Evolutionary conservation across 108 stramenopile species (phyloP).

Genomic region (Licmophora abbreviata): DNA sequence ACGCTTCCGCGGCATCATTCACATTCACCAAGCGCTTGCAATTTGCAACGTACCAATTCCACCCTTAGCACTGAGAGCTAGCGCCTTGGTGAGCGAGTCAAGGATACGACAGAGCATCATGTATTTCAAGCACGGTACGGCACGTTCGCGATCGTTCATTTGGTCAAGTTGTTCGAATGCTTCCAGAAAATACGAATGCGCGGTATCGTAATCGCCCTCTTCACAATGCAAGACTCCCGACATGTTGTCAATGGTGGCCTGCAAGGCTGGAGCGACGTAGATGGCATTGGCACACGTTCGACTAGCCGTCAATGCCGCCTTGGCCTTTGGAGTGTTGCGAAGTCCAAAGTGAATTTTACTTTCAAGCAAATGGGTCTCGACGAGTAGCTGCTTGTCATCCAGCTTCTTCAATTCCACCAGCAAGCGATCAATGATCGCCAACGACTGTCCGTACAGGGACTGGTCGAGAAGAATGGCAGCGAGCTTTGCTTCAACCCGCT

Average conservation of each 20-base stretch:
- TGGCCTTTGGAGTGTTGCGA: slow-evolving; percentile 94
- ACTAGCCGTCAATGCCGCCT: slow-evolving; percentile 95
- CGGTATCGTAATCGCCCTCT: slow-evolving; percentile 97
- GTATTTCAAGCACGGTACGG: slow-evolving; percentile 85
- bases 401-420: slow-evolving; percentile 95
- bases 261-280: slow-evolving; percentile 90
- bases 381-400: slow-evolving; percentile 98
- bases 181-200: slow-evolving; percentile 99
- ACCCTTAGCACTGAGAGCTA: slow-evolving; percentile 59
- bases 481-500: slow-evolving; percentile 94
- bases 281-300: slow-evolving; percentile 96
- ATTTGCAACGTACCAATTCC: slow-evolving; percentile 28
- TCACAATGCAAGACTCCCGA: slow-evolving; percentile 95
- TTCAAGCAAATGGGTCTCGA: slow-evolving; percentile 95
- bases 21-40: neutral
- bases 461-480: slow-evolving; percentile 81
- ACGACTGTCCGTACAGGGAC: slow-evolving; percentile 75
- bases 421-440: slow-evolving; percentile 77
- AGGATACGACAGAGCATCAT: slow-evolving; percentile 97
- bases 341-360: slow-evolving; percentile 92
- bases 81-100: slow-evolving; percentile 68
- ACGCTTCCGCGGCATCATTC: too few species aligned
- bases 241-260: slow-evolving; percentile 96
- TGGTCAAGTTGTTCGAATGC: slow-evolving; percentile 96
- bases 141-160: slow-evolving; percentile 65